phyloP scores from a whole-genome alignment of 1,139 yeast genomes.

The Nakaseomyces uthaithaninus region DNA sequence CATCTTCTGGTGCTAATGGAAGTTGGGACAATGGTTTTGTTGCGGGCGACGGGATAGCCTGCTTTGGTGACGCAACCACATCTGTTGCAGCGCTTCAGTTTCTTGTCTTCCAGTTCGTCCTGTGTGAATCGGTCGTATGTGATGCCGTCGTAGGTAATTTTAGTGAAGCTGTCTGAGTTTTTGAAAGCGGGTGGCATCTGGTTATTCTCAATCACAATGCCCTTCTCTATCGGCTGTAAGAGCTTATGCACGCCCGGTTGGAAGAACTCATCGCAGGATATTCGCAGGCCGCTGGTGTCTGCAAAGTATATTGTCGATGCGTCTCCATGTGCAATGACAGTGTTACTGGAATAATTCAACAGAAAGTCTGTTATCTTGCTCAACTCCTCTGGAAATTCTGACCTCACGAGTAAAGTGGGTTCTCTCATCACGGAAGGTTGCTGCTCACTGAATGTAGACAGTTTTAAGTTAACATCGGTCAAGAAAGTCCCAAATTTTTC shows the following conservation, averaged over 20 bases:
- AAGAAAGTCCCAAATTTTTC: conserved; percentile 31
- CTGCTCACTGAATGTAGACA: conserved; percentile 25
- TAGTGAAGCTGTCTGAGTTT: conserved; percentile 22
- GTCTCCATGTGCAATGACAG: conserved; percentile 27
- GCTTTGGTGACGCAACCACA: conserved; percentile 33
- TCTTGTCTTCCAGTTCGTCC: conserved; percentile 18
- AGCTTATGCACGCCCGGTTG: conserved; percentile 16
- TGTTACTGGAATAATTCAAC: conserved; percentile 23
- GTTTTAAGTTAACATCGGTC: conserved; percentile 28
- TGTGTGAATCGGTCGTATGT: conserved; percentile 26
- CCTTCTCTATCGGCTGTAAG: conserved; percentile 23
- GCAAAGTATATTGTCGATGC: conserved; percentile 28
- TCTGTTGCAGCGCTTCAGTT: conserved; percentile 30
- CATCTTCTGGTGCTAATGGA: conserved; percentile 31
- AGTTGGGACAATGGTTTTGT: conserved; percentile 30
- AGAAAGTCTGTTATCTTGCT: conserved; percentile 24
- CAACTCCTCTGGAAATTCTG: conserved; percentile 25
- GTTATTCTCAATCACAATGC: conserved; percentile 23
- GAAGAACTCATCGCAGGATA: conserved; percentile 27
- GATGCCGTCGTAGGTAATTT: conserved; percentile 26
- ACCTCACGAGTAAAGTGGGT: conserved; percentile 28
- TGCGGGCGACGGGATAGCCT: conserved; percentile 26
- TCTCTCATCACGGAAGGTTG: conserved; percentile 22
- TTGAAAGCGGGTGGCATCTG: conserved; percentile 13
- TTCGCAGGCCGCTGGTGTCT: conserved; percentile 28